Evolutionary conservation across 2,329 filamentous ascomycete species (phyloP).

Genomic region (Fonsecaea monophora): DNA sequence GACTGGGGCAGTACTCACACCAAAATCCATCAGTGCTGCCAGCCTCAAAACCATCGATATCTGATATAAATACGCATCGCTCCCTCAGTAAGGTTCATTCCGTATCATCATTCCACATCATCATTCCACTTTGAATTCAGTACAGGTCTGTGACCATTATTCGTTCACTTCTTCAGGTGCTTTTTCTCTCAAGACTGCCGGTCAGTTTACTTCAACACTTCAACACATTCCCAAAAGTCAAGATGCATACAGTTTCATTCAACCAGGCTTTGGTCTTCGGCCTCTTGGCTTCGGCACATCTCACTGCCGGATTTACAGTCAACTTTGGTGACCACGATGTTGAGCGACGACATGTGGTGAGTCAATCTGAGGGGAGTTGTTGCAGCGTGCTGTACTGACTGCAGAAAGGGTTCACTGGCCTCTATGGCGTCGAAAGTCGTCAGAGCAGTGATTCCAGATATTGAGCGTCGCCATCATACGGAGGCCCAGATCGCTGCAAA

Average conservation of each 20-base stretch:
- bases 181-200: slow-evolving; percentile 18
- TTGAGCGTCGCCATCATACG: slow-evolving; percentile 21
- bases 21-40: not conserved
- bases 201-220: slow-evolving; percentile 13
- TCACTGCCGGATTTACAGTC: slow-evolving; percentile 12
- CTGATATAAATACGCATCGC: not conserved
- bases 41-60: not conserved
- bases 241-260: slow-evolving; percentile 18
- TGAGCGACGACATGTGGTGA: slow-evolving; percentile 18
- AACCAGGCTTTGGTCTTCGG: slow-evolving; percentile 17
- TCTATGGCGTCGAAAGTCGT: slow-evolving; percentile 21
- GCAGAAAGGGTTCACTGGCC: slow-evolving; percentile 15
- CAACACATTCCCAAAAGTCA: not conserved
- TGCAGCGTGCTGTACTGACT: not conserved
- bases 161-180: not conserved
- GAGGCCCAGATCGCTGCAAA: slow-evolving; percentile 15
- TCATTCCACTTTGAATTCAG: slow-evolving; percentile 1
- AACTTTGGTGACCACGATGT: slow-evolving; percentile 11
- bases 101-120: not conserved
- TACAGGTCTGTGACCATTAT: slow-evolving; percentile 12
- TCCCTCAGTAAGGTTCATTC: not conserved
- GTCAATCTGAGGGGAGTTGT: not conserved
- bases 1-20: not conserved
- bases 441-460: slow-evolving; percentile 18
- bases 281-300: slow-evolving; percentile 16